Percentiles rank a stretch among this genome's conserved stretches.
These are phyloP conservation scores for Microthlaspi erraticum DNA, from an alignment of 345 rosid genomes.

Conservation along the genomic window DNA sequence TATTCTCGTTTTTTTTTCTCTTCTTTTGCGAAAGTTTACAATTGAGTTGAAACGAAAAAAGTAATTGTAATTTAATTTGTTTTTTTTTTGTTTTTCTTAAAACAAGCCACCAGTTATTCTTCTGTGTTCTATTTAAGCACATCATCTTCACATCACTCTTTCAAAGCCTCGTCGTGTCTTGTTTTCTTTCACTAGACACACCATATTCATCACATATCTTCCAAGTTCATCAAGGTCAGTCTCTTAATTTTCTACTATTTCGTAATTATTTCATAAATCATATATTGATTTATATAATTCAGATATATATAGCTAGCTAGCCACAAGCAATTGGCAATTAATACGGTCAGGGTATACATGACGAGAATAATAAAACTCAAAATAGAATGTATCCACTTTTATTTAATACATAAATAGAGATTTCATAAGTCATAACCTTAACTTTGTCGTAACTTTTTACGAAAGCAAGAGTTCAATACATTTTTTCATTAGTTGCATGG, in stretches of 20 bases:
- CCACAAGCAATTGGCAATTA: slow-evolving; percentile 21
- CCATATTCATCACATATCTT: slow-evolving; percentile 8
- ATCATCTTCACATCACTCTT: slow-evolving; percentile 40
- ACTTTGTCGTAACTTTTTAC: neutral
- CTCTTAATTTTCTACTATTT: slow-evolving; percentile 24
- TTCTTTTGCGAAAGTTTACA: slow-evolving; percentile 57
- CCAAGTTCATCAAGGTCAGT: slow-evolving; percentile 44
- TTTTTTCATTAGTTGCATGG: slow-evolving; percentile 25
- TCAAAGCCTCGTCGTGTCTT: slow-evolving; percentile 39
- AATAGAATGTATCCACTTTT: neutral
- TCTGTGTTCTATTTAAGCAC: slow-evolving; percentile 54
- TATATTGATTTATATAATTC: slow-evolving; percentile 15
- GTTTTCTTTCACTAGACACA: slow-evolving; percentile 22
- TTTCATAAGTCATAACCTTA: neutral
- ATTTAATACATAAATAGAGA: neutral
- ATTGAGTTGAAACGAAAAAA: slow-evolving; percentile 63
- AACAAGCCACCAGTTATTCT: slow-evolving; percentile 52
- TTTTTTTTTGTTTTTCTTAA: neutral
- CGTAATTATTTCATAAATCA: slow-evolving; percentile 4
- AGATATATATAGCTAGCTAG: slow-evolving; percentile 1
- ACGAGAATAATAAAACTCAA: slow-evolving; percentile 15
- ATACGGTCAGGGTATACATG: neutral
- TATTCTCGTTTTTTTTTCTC: slow-evolving; percentile 21
- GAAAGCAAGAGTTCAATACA: slow-evolving; percentile 11
- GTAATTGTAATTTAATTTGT: slow-evolving; percentile 22